Conservation (phyloP, 2,329 filamentous ascomycete species). For the Seiridium unicorne region DNA sequence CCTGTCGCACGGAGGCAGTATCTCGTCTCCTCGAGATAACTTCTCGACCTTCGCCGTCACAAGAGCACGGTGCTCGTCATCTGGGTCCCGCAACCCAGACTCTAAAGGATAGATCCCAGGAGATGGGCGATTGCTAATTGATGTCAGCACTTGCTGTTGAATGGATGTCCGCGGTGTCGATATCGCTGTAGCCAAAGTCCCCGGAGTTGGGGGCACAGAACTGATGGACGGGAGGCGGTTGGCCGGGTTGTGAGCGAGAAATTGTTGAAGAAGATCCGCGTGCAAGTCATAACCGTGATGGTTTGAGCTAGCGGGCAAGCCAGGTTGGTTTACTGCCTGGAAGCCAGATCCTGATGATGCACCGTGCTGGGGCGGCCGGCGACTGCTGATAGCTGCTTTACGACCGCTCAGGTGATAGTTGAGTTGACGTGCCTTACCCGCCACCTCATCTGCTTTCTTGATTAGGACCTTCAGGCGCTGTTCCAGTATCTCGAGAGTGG, state of each 20-base stretch:
- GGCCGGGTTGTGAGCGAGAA: slow-evolving; percentile 29
- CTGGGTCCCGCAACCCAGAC: slow-evolving; percentile 23
- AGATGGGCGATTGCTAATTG: slow-evolving; percentile 23
- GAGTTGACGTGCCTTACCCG: slow-evolving; percentile 64
- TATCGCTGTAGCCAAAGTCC: slow-evolving; percentile 21
- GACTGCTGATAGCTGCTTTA: slow-evolving; percentile 67
- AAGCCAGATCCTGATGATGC: slow-evolving; percentile 30
- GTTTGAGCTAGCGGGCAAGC: slow-evolving; percentile 22
- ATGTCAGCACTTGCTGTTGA: slow-evolving; percentile 22
- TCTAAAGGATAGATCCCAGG: slow-evolving; percentile 24
- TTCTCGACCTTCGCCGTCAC: slow-evolving; percentile 77
- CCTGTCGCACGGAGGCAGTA: slow-evolving; percentile 80
- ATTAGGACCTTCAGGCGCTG: slow-evolving; percentile 74
- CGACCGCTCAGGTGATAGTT: slow-evolving; percentile 78
- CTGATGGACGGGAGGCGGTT: slow-evolving; percentile 25
- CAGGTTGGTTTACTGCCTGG: slow-evolving; percentile 30
- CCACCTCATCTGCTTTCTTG: slow-evolving; percentile 75
- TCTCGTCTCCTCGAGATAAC: slow-evolving; percentile 68
- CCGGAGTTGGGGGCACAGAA: slow-evolving; percentile 29
- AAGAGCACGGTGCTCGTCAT: slow-evolving; percentile 44
- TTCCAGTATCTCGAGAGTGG: slow-evolving; percentile 80
- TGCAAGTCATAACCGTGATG: slow-evolving; percentile 45
- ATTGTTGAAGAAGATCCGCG: slow-evolving; percentile 56
- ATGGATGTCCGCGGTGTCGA: slow-evolving; percentile 26
- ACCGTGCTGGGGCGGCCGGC: slow-evolving; percentile 43